Conservation (phyloP, 371 early-diverging fungal genomes). For the Parasitella parasitica region DNA sequence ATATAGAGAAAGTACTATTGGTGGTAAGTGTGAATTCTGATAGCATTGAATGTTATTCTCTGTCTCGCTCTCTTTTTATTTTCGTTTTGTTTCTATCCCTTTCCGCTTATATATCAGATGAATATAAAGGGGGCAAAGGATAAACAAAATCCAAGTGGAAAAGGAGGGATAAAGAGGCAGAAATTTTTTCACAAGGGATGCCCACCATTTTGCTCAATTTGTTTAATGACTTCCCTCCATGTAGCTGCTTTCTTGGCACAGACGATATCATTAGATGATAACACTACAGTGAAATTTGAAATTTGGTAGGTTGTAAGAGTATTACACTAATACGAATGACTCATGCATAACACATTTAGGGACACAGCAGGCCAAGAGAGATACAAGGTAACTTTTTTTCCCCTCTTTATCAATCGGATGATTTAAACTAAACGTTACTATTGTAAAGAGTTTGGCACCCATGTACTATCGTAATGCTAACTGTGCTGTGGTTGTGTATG, state of each 20-base stretch:
- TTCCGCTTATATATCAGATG: not conserved
- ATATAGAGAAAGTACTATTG: constrained; percentile 97
- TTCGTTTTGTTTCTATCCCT: not conserved
- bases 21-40: constrained; percentile 58
- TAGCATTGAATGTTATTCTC: not conserved
- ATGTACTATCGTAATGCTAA: constrained; percentile 99
- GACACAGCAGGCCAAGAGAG: constrained; percentile 96
- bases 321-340: not conserved
- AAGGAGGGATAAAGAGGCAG: not conserved
- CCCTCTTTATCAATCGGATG: not conserved
- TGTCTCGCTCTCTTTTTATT: not conserved
- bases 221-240: not conserved
- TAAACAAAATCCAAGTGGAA: not conserved
- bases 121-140: not conserved
- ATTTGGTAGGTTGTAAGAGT: constrained; percentile 64
- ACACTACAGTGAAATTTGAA: constrained; percentile 78
- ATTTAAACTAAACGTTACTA: not conserved
- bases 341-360: constrained; percentile 42
- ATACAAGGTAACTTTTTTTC: constrained; percentile 66
- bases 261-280: constrained; percentile 68
- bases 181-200: not conserved
- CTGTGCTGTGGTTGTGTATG: constrained; percentile 97
- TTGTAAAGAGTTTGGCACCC: constrained; percentile 86
- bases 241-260: constrained; percentile 84
- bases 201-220: not conserved